A percentile compares a stretch with the other conserved stretches of the same genome.
phyloP scores from a whole-genome alignment of 176 grass and related monocot species.

The Avena eriantha region DNA sequence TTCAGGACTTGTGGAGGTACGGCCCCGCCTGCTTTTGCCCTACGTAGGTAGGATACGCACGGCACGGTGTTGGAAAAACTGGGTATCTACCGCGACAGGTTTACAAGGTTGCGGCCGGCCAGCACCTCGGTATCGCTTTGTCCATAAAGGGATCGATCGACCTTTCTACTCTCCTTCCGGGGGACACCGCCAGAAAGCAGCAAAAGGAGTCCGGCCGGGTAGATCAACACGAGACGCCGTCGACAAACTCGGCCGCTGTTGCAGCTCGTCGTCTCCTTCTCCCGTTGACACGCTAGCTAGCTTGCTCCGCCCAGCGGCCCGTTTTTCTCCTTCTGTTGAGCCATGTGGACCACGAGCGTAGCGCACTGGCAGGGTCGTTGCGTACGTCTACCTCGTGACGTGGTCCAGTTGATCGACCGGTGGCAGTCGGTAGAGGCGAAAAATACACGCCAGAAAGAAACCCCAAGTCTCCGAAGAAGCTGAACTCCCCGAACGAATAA shows the following conservation, averaged over 20 bases:
- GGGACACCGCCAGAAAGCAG: slow-evolving; percentile 36
- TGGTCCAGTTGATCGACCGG: not conserved
- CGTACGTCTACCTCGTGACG: slow-evolving; percentile 14
- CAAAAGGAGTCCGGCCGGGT: no score
- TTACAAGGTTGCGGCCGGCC: slow-evolving; percentile 24
- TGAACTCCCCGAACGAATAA: not conserved
- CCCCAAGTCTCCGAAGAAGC: not conserved
- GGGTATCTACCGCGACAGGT: not conserved
- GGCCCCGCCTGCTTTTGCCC: not conserved
- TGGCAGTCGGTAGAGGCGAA: slow-evolving; percentile 17
- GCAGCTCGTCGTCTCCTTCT: not conserved
- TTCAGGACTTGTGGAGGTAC: not conserved
- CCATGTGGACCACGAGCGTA: not conserved
- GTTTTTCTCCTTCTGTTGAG: not conserved
- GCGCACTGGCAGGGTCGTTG: not conserved
- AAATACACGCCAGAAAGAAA: not conserved
- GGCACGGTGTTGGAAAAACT: slow-evolving; percentile 16
- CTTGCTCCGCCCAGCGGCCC: not conserved
- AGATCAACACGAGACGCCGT: not conserved
- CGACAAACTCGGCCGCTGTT: not conserved
- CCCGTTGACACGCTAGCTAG: slow-evolving; percentile 21
- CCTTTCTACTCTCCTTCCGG: slow-evolving; percentile 39
- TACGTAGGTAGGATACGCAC: not conserved
- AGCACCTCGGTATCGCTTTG: not conserved
- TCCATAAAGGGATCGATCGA: not conserved